These are phyloP conservation scores for Brassica napus DNA, from an alignment of 345 rosid species.

Conservation along the genomic window Da-Ae NC_063452.1:61879501-61880000, in stretches of 20 bases:
- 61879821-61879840: background rate
- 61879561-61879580: constrained; percentile 33
- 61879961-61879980: no score
- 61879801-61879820: background rate
- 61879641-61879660: constrained; percentile 20
- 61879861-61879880: background rate
- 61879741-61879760: constrained; percentile 29
- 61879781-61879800: background rate
- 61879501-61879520: constrained; percentile 9
- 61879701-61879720: constrained; percentile 12
- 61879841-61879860: background rate
- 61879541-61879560: constrained; percentile 37
- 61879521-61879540: constrained; percentile 36
- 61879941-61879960: background rate
- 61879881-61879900: background rate
- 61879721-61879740: background rate
- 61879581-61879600: constrained; percentile 16
- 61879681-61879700: background rate
- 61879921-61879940: background rate
- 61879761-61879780: background rate
- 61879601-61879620: constrained; percentile 27
- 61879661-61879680: constrained; percentile 9
- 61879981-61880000: no score
- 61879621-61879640: constrained; percentile 39
- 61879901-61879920: background rate